Base-by-base conservation (phyloP, 495 filamentous ascomycete species). In the Penicillium dipodomyicola region DNA sequence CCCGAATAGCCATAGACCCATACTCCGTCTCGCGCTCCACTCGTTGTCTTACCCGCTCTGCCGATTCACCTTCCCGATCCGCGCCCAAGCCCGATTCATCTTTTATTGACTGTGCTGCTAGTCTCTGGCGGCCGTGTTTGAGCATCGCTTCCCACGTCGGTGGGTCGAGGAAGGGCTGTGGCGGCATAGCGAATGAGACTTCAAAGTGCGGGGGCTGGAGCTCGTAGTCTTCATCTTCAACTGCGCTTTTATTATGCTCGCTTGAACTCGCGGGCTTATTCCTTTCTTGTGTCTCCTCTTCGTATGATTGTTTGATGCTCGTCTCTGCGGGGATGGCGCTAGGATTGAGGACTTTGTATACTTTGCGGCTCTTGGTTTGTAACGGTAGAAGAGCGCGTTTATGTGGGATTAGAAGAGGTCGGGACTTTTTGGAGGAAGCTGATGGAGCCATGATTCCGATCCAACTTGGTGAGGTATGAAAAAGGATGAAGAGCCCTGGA, bases 1-100 rank as follows among this genome's bases (percentile, higher is more conserved):
- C 63, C n/a, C 63, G 55, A 56, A 73, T 67, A 56, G 69, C 69
- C 65, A 71, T 67, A 20, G 63, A 64, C 39, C 67, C 65, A 64
- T 67, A 73, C 61, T 69, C 64, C 30, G 64, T 63, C 49, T 72
- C 65, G 15, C 57, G 56, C 35, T 67, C 65, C 12, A 56, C 50
- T 19, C 62, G 47, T 44, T 49, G 43, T 20, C 65, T 48, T 41
- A 33, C 44, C 39, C 67, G 43, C 30, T 70, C 69, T 4, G 55
- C 55, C 14, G 51, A 33, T 44, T 59, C 59, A 22, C 20, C 46
- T 57, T 43, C 64, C 41, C n/a, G 27, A n/a, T 2, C 32, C 15
- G 25, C 15, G 9, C 6, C 15, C 12, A 25, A 42, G 10, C 17
- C 19, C 11, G 41, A 30, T 35, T 4, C 20, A 37, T 35, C 48